Conservation (phyloP, 495 filamentous ascomycete species). For the Tricharina praecox region DNA sequence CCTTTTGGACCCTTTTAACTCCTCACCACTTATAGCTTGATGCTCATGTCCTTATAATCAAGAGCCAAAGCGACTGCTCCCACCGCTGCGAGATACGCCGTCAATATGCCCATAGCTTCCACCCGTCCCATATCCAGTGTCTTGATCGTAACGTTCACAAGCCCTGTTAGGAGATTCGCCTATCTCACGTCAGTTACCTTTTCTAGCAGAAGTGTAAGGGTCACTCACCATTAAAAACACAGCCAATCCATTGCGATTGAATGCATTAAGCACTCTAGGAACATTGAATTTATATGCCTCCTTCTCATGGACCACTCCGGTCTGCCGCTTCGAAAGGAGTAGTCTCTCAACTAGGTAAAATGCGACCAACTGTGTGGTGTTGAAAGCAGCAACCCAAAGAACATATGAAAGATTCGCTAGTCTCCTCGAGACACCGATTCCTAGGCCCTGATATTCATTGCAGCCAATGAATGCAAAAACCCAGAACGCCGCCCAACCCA, state of each 20-base stretch:
- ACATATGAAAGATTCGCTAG: slow-evolving; percentile 89
- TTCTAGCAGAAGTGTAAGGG: neutral
- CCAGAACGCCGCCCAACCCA: slow-evolving; percentile 48
- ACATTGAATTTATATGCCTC: slow-evolving; percentile 48
- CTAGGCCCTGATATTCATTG: slow-evolving; percentile 53
- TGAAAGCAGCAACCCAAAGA: slow-evolving; percentile 80
- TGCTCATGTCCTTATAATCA: slow-evolving; percentile 53
- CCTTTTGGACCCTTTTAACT: neutral
- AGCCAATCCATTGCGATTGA: slow-evolving; percentile 73
- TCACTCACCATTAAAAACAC: slow-evolving; percentile 49
- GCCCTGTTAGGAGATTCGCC: slow-evolving; percentile 76
- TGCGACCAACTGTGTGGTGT: slow-evolving; percentile 55
- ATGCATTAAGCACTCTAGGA: slow-evolving; percentile 59
- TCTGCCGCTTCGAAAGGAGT: slow-evolving; percentile 48
- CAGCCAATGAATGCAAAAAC: slow-evolving; percentile 45
- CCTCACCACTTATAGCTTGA: slow-evolving; percentile 43
- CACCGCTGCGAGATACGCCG: slow-evolving; percentile 50
- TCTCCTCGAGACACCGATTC: slow-evolving; percentile 63
- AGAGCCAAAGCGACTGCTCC: slow-evolving; percentile 52
- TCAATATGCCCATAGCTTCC: slow-evolving; percentile 53
- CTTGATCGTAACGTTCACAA: slow-evolving; percentile 69
- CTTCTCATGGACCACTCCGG: slow-evolving; percentile 30
- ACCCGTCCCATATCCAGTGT: slow-evolving; percentile 51
- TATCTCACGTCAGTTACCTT: neutral
- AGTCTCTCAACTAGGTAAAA: slow-evolving; percentile 62